Evolutionary conservation across 2,329 filamentous ascomycete species (phyloP).

Genomic region (Colletotrichum trifolii): DNA sequence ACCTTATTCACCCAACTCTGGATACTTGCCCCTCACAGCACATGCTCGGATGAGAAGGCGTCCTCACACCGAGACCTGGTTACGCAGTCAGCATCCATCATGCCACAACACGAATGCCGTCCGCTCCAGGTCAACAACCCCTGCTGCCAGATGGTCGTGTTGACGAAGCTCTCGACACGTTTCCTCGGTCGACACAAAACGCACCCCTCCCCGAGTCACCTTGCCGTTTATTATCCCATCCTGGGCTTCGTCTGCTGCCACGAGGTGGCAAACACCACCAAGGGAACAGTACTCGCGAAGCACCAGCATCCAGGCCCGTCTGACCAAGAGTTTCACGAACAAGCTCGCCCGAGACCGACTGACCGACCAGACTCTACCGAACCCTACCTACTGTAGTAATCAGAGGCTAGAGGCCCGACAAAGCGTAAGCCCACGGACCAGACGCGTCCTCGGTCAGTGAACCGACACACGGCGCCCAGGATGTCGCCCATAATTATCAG

Average conservation of each 20-base stretch:
- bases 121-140: no score
- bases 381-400: not conserved
- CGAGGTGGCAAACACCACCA: conserved; percentile 2
- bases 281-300: conserved; percentile 17
- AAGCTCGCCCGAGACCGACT: not conserved
- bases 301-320: conserved; percentile 19
- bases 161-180: no score
- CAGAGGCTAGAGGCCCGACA: not conserved
- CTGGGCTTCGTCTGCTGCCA: not conserved
- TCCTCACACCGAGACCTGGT: not conserved
- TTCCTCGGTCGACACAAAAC: no score
- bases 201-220: no score
- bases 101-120: not conserved
- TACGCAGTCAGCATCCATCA: conserved; percentile 29
- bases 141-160: not conserved
- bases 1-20: not conserved
- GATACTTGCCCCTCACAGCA: not conserved
- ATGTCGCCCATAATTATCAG: no score
- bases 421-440: conserved; percentile 30
- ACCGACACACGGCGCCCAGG: not conserved
- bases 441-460: conserved; percentile 2
- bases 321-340: conserved; percentile 25
- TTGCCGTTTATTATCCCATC: no score
- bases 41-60: conserved; percentile 16
- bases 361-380: not conserved